phyloP scores from a whole-genome alignment of 768 basidiomycete genomes.

The Aureoboletus auriporus region DNA sequence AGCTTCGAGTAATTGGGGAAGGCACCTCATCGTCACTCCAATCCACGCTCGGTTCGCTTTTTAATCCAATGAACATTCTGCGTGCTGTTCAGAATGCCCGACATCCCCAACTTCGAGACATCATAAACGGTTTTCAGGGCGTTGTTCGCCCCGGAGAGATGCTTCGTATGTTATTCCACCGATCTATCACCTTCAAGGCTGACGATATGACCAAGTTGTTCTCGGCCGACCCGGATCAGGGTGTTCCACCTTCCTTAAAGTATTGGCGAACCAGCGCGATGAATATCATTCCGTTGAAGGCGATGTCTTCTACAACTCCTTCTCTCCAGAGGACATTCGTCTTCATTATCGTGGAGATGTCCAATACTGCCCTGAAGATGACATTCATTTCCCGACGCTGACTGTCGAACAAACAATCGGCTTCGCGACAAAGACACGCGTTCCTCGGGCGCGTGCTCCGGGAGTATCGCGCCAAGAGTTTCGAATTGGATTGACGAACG shows the following conservation, averaged over 20 bases:
- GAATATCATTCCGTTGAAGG: slow-evolving; percentile 70
- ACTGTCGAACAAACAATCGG: slow-evolving; percentile 73
- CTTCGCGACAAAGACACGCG: slow-evolving; percentile 66
- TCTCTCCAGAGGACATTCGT: slow-evolving; percentile 59
- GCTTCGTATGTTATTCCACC: slow-evolving; percentile 47
- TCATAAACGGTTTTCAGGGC: slow-evolving; percentile 53
- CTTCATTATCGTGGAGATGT: slow-evolving; percentile 76
- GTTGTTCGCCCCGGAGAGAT: slow-evolving; percentile 61
- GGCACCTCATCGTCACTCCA: slow-evolving; percentile 54
- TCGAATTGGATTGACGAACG: slow-evolving; percentile 31
- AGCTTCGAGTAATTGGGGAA: slow-evolving; percentile 56
- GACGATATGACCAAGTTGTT: slow-evolving; percentile 49
- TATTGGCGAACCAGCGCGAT: slow-evolving; percentile 68
- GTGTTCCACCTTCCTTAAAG: slow-evolving; percentile 81
- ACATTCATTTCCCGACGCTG: slow-evolving; percentile 36
- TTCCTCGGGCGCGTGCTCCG: slow-evolving; percentile 51
- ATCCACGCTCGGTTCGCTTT: slow-evolving; percentile 56
- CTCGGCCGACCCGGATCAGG: slow-evolving; percentile 84
- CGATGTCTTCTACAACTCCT: slow-evolving; percentile 70
- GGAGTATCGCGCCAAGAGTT: slow-evolving; percentile 36
- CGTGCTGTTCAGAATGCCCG: slow-evolving; percentile 41
- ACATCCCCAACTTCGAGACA: slow-evolving; percentile 59
- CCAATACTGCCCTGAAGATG: slow-evolving; percentile 55
- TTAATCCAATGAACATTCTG: slow-evolving; percentile 49
- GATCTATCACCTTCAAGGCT: not conserved